Conservation (phyloP, 805 yeast genomes). For the Kurtzmaniella fragi region DNA sequence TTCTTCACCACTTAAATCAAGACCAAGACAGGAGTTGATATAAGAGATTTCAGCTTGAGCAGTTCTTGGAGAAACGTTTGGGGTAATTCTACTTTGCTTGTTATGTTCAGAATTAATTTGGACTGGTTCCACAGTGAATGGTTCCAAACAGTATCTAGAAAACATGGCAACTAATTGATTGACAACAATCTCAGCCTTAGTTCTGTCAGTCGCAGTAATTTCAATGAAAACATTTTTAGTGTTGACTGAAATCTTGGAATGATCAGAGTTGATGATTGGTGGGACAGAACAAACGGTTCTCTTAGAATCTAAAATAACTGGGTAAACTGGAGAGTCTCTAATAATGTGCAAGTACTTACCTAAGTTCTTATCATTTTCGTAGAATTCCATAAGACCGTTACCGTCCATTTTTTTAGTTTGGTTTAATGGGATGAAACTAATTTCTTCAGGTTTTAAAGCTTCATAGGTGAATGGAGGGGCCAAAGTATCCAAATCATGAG, state of each 20-base stretch:
- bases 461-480: conserved; percentile 82
- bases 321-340: conserved; percentile 82
- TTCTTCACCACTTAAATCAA: conserved; percentile 62
- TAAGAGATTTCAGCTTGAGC: conserved; percentile 74
- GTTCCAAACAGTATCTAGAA: conserved; percentile 74
- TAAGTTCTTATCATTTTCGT: conserved; percentile 84
- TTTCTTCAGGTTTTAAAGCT: conserved; percentile 72
- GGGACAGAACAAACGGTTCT: conserved; percentile 87
- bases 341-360: conserved; percentile 87
- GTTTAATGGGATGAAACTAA: conserved; percentile 71
- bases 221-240: conserved; percentile 90
- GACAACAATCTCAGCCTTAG: conserved; percentile 90
- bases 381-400: conserved; percentile 76
- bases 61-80: conserved; percentile 62
- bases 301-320: conserved; percentile 77
- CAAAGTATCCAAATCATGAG: conserved; percentile 86
- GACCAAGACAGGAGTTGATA: conserved; percentile 91
- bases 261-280: conserved; percentile 92
- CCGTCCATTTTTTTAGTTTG: conserved; percentile 71
- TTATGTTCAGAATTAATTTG: conserved; percentile 80
- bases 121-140: conserved; percentile 88
- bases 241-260: conserved; percentile 77
- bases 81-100: conserved; percentile 67
- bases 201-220: conserved; percentile 90
- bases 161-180: conserved; percentile 95